Evolutionary conservation across 2,329 filamentous ascomycete species (phyloP).

Genomic region (Aspergillus sp.): DNA sequence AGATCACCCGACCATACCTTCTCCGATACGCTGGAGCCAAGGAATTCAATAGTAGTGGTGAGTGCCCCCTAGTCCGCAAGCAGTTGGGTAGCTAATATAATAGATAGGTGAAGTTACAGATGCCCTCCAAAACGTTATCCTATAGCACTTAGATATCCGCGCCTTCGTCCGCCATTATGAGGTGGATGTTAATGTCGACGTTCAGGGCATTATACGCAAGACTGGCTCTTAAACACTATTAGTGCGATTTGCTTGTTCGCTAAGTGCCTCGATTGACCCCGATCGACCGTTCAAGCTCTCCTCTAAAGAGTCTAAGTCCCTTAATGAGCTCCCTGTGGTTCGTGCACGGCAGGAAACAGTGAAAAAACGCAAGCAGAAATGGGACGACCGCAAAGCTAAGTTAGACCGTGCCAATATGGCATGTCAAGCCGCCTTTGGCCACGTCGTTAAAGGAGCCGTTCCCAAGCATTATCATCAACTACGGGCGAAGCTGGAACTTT

Average conservation of each 20-base stretch:
- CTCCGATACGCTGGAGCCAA: constrained; percentile 29
- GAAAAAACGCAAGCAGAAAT: constrained; percentile 7
- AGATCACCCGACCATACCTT: constrained; percentile 23
- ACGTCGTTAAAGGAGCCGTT: background rate
- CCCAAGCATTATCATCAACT: constrained; percentile 3
- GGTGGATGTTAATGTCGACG: constrained; percentile 8
- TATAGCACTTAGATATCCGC: constrained; percentile 10
- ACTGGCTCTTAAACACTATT: constrained; percentile 7
- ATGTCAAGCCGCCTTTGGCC: constrained; percentile 2
- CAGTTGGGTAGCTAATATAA: constrained; percentile 5
- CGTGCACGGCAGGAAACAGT: constrained; percentile 5
- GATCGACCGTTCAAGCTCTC: constrained; percentile 6
- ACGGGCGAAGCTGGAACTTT: constrained; percentile 6
- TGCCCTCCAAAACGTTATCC: constrained; percentile 15
- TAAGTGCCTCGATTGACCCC: constrained; percentile 8
- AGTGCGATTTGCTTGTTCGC: constrained; percentile 7
- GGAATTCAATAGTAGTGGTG: constrained; percentile 30
- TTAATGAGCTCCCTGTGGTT: constrained; percentile 8
- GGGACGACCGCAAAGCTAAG: constrained; percentile 7
- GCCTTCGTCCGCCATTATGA: constrained; percentile 9
- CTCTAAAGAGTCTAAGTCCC: constrained; percentile 7
- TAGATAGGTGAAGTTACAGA: constrained; percentile 14
- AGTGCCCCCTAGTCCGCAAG: constrained; percentile 17
- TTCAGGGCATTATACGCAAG: constrained; percentile 7
- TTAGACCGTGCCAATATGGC: constrained; percentile 3